Base-by-base conservation (phyloP, 2,329 filamentous ascomycete species). In the Talaromyces sp. region DNA sequence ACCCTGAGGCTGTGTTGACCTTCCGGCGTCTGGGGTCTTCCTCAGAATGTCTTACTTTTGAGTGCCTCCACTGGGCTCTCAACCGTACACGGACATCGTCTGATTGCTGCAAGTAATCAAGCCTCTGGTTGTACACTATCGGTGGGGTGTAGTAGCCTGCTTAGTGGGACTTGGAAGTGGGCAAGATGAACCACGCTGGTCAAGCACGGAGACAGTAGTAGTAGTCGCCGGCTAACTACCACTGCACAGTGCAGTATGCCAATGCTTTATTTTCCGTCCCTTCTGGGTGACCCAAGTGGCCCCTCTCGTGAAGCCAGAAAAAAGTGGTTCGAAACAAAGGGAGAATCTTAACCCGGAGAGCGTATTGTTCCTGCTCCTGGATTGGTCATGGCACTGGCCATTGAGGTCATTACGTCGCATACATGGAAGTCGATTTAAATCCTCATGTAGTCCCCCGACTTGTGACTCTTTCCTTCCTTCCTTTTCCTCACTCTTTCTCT, bases 11-110 rank as follows among this genome's bases (percentile, higher is more conserved):
- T 62, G 60, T 62, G 48, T 56, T n/a, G 31, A 35, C n/a, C 56
- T 31, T 60, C 24, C 8, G 62, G 33, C 41, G 35, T 64, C 62
- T 59, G 54, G 54, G 63, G 64, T 48, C 14, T 63, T 60, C 50
- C 60, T 71, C 69, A 69, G 62, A 64, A 66, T 71, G 70, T 70
- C 69, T 71, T 69, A 71, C 69, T 48, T 68, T 47, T 48, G 47
- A 24, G 48, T 22, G 41, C 50, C 41, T 37, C 27, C n/a, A 22
- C 19, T 45, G 45, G n/a, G 10, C 31, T 27, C n/a, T 61, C 45
- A 22, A 52, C 43, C 58, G 45, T 16, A 41, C 31, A 39, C 19
- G 60, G 16, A 62, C 60, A 43, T 62, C 60, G 33, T 54, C 60
- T 39, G 60, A 62, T 62, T 43, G 27, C 10, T 54, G 35, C 60